phyloP scores from a whole-genome alignment of 164 flowering plant species.

The Chloranthus sessilifolius region DNA sequence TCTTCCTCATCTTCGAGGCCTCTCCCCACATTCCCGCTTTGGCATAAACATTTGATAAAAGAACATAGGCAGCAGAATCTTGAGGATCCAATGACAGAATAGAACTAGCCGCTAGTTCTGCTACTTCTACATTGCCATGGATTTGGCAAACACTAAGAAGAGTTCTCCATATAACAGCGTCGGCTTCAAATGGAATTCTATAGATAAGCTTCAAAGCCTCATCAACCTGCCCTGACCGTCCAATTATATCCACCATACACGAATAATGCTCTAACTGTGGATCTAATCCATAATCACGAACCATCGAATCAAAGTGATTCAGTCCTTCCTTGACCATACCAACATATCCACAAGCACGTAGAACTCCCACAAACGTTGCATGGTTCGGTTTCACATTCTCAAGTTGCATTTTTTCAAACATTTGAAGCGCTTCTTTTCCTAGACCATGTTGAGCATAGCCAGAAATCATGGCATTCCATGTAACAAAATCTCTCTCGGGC shows the following conservation, averaged over 20 bases:
- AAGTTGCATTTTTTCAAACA: slow-evolving; percentile 50
- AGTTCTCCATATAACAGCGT: slow-evolving; percentile 71
- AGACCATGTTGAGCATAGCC: slow-evolving; percentile 76
- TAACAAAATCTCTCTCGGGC: slow-evolving; percentile 51
- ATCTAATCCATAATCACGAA: slow-evolving; percentile 34
- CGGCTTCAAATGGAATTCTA: slow-evolving; percentile 73
- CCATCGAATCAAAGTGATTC: slow-evolving; percentile 53
- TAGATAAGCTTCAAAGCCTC: slow-evolving; percentile 54
- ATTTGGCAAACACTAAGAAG: slow-evolving; percentile 64
- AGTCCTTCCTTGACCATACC: slow-evolving; percentile 50
- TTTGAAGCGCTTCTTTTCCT: slow-evolving; percentile 51
- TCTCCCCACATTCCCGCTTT: slow-evolving; percentile 70
- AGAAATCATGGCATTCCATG: slow-evolving; percentile 83
- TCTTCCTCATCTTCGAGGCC: slow-evolving; percentile 51
- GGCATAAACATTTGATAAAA: slow-evolving; percentile 71
- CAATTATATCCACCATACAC: slow-evolving; percentile 74
- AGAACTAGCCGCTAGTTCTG: slow-evolving; percentile 56
- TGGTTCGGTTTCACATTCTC: slow-evolving; percentile 64
- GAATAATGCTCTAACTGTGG: slow-evolving; percentile 79
- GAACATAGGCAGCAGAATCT: slow-evolving; percentile 66
- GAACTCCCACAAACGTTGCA: slow-evolving; percentile 72
- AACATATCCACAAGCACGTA: slow-evolving; percentile 74
- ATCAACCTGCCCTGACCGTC: slow-evolving; percentile 51
- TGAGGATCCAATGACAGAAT: slow-evolving; percentile 57
- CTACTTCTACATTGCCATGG: slow-evolving; percentile 63